Conservation (phyloP, 768 basidiomycete species). For the button mushroom (Agaricus bisporus) region DNA sequence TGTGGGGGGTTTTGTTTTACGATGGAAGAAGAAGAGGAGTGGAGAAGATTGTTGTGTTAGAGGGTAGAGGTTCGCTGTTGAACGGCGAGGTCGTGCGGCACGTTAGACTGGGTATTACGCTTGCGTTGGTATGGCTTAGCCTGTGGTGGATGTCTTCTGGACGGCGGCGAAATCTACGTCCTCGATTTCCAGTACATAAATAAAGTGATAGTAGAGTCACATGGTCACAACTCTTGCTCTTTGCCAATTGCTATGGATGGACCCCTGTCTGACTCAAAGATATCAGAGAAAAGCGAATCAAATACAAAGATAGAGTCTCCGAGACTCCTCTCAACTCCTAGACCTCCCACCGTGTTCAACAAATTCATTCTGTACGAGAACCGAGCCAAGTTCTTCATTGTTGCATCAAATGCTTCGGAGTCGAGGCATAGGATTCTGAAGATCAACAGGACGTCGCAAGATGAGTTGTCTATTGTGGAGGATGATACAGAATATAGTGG, state of each 20-base stretch:
- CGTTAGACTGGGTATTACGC: slow-evolving; percentile 8
- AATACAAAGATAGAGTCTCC: neutral
- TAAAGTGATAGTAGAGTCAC: neutral
- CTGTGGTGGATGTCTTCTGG: slow-evolving; percentile 12
- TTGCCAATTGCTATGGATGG: slow-evolving; percentile 1
- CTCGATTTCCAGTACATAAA: neutral
- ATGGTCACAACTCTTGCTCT: neutral
- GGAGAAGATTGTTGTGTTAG: neutral
- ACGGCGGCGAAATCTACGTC: neutral
- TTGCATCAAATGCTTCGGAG: slow-evolving; percentile 85
- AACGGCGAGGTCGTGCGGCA: slow-evolving; percentile 4
- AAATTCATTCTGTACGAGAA: slow-evolving; percentile 95
- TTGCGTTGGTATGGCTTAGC: slow-evolving; percentile 11
- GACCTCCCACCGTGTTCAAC: slow-evolving; percentile 42
- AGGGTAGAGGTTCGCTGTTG: slow-evolving; percentile 7
- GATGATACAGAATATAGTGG: slow-evolving; percentile 86
- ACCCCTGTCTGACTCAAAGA: slow-evolving; percentile 3
- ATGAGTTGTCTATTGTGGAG: slow-evolving; percentile 72
- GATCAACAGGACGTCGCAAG: slow-evolving; percentile 81
- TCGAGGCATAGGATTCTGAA: slow-evolving; percentile 89
- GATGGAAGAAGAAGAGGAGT: neutral
- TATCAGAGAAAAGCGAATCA: slow-evolving; percentile 9
- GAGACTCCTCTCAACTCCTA: neutral
- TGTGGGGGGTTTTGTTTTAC: neutral
- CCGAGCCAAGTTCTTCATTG: slow-evolving; percentile 82